Evolutionary conservation across 257 asterid genomes (phyloP).

Genomic region (Sherardia arvensis): DNA sequence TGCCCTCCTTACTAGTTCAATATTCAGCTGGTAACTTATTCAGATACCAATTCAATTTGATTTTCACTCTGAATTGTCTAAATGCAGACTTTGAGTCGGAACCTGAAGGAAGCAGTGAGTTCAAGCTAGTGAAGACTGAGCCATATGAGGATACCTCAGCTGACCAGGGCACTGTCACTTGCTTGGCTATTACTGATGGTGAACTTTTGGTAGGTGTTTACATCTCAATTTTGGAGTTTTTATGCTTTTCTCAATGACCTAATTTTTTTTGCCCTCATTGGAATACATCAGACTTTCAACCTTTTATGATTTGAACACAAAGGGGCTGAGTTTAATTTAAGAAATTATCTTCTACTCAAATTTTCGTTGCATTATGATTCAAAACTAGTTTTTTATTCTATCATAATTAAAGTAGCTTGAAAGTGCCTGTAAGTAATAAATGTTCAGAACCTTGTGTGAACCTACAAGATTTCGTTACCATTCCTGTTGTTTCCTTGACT

Average conservation of each 20-base stretch:
- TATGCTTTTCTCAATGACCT: neutral
- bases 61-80: neutral
- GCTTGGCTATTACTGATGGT: slow-evolving; percentile 12
- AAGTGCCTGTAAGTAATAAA: neutral
- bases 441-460: neutral
- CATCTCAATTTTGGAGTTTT: neutral
- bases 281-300: neutral
- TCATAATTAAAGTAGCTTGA: neutral
- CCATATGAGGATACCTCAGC: slow-evolving; percentile 13
- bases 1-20: slow-evolving; percentile 1
- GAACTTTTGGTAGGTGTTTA: slow-evolving; percentile 14
- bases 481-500: neutral
- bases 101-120: no score
- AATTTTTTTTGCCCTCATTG: neutral
- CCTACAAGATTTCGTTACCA: no score
- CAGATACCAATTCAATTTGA: neutral
- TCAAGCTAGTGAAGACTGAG: slow-evolving; percentile 11
- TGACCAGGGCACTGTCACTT: slow-evolving; percentile 1
- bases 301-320: neutral
- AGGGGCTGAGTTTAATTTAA: neutral
- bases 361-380: neutral
- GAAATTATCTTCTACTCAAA: neutral
- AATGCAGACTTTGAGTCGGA: slow-evolving; percentile 2
- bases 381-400: no score
- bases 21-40: neutral